Evolutionary conservation across 345 rosid species (phyloP), one percentile per base, ranked within the genome.

Genomic region (Linum lewisii): DNA sequence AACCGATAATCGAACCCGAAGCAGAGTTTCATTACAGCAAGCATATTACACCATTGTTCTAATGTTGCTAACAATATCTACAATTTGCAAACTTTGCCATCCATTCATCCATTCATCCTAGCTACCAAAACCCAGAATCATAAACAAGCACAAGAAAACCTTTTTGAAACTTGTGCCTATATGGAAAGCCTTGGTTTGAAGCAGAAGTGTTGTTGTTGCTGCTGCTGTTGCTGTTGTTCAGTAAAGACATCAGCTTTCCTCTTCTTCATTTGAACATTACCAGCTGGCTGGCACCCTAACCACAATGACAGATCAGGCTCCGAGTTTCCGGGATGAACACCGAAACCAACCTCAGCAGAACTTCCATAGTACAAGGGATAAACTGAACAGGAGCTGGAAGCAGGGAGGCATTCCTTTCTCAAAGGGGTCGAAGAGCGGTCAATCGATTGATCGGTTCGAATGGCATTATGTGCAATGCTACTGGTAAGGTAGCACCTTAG

Each of bases 261-360:
- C 32, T 26, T 26, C 32, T 26, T 26, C 32, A 26, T 2, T 26
- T 26, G 32, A 26, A 26, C 32, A 26, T 6, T 6, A 26, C 3
- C 6, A 26, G 71, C 58, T 10, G 78, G 62, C 23, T 69, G 69
- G 70, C 89, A 86, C 42, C 97, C 97, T 76, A 90, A 67, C 57
- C 93, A 70, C 29, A 90, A 63, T 1, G 97, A 84, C 6, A 90
- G 77, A 72, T 90, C 63, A 57, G 75, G 69, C 29, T 77, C 74
- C 38, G 21, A 16, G n/a, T n/a, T 51, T 20, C 37, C 57, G 0
- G 52, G 64, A 60, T 34, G 59, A 51, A 42, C 24, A 59, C 71
- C 67, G 47, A 60, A 59, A 36, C 66, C 73, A 57, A 58, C 38
- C 62, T 63, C 77, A 34, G 66, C 59, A 67, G 58, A 32, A 64